Conservation (phyloP, 2,329 filamentous ascomycete species). For the Fusarium sp. region DNA sequence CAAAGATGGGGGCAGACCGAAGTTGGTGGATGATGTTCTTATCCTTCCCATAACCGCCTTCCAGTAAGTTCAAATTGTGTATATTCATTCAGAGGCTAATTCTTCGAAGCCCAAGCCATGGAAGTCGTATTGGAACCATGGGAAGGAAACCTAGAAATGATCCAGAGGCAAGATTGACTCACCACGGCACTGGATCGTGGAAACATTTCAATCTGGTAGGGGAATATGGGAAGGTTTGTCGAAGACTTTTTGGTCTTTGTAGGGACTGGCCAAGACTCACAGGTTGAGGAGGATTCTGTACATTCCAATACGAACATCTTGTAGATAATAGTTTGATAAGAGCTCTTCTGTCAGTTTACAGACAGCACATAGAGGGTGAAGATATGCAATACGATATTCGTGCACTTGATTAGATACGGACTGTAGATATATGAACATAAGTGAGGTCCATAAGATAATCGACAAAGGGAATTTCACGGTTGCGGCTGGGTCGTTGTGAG, state of each 20-base stretch:
- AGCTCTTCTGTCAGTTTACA: no score
- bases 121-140: neutral
- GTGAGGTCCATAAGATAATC: no score
- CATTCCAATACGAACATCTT: no score
- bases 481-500: no score
- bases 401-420: no score
- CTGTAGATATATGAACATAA: no score
- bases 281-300: neutral
- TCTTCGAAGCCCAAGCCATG: neutral
- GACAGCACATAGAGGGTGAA: no score
- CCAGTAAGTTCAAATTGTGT: neutral
- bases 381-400: no score
- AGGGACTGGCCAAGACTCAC: constrained; percentile 4
- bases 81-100: neutral
- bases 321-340: no score
- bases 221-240: constrained; percentile 8
- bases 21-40: neutral
- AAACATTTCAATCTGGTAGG: neutral
- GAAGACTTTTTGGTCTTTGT: constrained; percentile 9
- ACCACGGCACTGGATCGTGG: constrained; percentile 1
- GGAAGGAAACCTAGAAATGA: neutral
- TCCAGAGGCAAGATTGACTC: neutral
- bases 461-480: no score
- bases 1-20: neutral
- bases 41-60: constrained; percentile 5